Evolutionary conservation across 257 asterid species (phyloP).

Genomic region (Nicotiana benthamiana): DNA sequence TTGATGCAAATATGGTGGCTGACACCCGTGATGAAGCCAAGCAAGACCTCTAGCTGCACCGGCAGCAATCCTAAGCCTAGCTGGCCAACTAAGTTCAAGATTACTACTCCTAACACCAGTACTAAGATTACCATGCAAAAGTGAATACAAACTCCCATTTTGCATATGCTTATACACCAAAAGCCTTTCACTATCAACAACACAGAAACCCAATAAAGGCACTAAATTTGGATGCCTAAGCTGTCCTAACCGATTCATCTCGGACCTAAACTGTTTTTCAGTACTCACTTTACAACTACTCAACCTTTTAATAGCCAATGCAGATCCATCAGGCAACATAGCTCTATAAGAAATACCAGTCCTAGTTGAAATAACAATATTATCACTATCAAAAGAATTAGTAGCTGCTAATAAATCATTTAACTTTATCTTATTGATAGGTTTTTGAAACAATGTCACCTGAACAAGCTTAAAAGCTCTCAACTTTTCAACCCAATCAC

Average conservation of each 20-base stretch:
- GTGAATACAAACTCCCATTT: slow-evolving; percentile 46
- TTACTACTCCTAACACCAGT: not conserved
- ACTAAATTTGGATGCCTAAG: slow-evolving; percentile 69
- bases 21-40: slow-evolving; percentile 75
- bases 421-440: slow-evolving; percentile 48
- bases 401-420: slow-evolving; percentile 52
- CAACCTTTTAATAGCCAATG: slow-evolving; percentile 46
- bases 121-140: slow-evolving; percentile 19
- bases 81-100: slow-evolving; percentile 38
- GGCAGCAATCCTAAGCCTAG: slow-evolving; percentile 37
- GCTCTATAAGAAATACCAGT: slow-evolving; percentile 54
- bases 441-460: slow-evolving; percentile 54
- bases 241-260: slow-evolving; percentile 59
- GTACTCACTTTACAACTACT: slow-evolving; percentile 33
- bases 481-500: slow-evolving; percentile 35
- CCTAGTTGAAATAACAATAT: slow-evolving; percentile 32
- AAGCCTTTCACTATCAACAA: slow-evolving; percentile 62
- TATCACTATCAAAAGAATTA: slow-evolving; percentile 28
- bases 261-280: slow-evolving; percentile 51
- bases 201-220: slow-evolving; percentile 51
- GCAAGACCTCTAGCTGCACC: slow-evolving; percentile 69
- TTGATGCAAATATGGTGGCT: slow-evolving; percentile 54
- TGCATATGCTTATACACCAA: slow-evolving; percentile 52
- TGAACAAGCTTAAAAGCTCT: slow-evolving; percentile 46
- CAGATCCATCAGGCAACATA: slow-evolving; percentile 51